Base-by-base conservation (phyloP, 306 rosid genomes). In the Cucurbita ficifolia region DNA sequence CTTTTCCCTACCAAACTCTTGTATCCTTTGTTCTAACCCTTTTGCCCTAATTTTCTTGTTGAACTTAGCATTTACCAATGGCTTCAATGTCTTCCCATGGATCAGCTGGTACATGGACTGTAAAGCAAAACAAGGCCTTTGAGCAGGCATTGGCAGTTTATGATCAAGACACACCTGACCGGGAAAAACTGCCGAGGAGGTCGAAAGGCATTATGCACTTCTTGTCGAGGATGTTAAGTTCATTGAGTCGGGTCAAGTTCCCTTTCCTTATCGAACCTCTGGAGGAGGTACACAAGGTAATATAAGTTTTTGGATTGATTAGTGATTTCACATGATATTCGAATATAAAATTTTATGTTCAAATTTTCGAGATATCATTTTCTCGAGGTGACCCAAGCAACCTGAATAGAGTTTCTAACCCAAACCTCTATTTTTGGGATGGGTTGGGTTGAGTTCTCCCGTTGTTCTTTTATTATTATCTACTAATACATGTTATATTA, bases 151-250 rank as follows among this genome's bases (percentile, higher is more conserved):
- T 83, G 22, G 84, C 86, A 29, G 33, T 74, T 54, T 77, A 77
- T 46, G 86, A 83, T 57, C 78, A 77, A 53, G 84, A 83, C 46
- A 80, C 86, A 18, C 82, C 84, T 13, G 82, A 83, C 6, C 59
- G 14, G 73, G 48, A 14, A 79, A 83, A 70, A 83, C 86, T 16
- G 68, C 77, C 1, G 86, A 79, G 17, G 70, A 63, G 4, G 70
- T 63, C 35, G 10, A 63, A 11, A 63, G 51, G 51, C 70, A 63
- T 43, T 63, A 63, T 40, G 70, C 43, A 6, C 51, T 63, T 63
- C 70, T 63, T 19, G 70, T 63, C 7, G 70, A 63, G 14, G 70
- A 63, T 40, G 70, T 63, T 19, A 63, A 63, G 70, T 63, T 63
- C 18, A 63, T 63, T 6, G 70, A 63, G 50, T 63, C 70, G 0